Conservation (phyloP, 352 stramenopile genomes). For the Globisporangium spinosum region DNA sequence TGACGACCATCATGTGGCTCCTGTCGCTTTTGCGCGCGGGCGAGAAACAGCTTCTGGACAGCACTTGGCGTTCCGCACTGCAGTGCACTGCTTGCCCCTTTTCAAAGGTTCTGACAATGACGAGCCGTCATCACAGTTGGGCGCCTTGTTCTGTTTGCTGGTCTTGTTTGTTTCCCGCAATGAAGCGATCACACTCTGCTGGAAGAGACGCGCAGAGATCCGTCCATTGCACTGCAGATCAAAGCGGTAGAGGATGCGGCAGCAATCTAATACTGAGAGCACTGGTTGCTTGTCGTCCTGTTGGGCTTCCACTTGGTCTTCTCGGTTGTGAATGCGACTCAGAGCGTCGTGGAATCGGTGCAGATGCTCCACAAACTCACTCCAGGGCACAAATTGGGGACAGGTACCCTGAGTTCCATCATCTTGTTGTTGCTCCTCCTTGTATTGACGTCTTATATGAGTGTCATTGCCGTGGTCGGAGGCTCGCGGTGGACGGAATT, state of each 20-base stretch:
- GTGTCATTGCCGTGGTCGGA: not conserved
- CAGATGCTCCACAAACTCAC: slow-evolving; percentile 25
- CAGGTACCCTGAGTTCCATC: not conserved
- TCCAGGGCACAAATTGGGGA: slow-evolving; percentile 14
- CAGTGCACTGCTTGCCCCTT: slow-evolving; percentile 1
- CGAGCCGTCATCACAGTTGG: not conserved
- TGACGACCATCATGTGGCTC: not conserved
- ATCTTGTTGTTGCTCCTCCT: not conserved
- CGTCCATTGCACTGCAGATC: slow-evolving; percentile 24
- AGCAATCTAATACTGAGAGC: slow-evolving; percentile 22
- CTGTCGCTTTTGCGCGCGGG: slow-evolving; percentile 21
- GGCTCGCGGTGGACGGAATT: not conserved
- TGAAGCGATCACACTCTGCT: slow-evolving; percentile 12
- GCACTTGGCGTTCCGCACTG: slow-evolving; percentile 28
- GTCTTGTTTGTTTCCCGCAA: slow-evolving; percentile 9
- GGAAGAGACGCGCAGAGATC: slow-evolving; percentile 23
- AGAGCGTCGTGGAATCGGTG: slow-evolving; percentile 23
- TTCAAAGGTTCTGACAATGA: not conserved
- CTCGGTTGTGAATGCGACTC: not conserved
- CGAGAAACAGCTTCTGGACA: slow-evolving; percentile 40
- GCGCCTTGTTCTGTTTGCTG: not conserved
- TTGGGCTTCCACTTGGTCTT: not conserved
- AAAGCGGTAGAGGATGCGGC: slow-evolving; percentile 43
- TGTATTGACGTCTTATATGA: not conserved
- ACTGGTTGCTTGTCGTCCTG: not conserved